Conservation (phyloP, 441 rosid species). For the Manihot esculenta region DNA sequence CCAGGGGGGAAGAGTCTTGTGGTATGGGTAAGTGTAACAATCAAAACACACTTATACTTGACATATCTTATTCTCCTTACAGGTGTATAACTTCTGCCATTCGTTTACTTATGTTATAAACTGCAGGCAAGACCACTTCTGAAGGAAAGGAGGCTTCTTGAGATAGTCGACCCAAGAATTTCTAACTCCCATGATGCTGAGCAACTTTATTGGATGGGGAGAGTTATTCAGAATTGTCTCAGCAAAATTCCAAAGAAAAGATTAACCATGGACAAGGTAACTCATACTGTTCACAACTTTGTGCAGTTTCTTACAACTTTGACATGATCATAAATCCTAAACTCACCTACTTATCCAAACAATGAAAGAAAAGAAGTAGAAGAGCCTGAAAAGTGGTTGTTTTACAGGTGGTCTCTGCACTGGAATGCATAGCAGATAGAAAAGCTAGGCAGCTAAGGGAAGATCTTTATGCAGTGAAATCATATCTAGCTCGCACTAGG, state of each 20-base stretch:
- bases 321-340: too few species aligned
- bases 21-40: constrained; percentile 32
- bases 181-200: constrained; percentile 21
- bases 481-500: constrained; percentile 9
- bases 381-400: too few species aligned
- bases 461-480: constrained; percentile 24
- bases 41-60: constrained; percentile 9
- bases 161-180: constrained; percentile 33
- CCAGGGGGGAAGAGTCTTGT: constrained; percentile 22
- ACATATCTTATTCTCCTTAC: too few species aligned
- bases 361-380: too few species aligned
- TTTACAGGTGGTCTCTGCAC: constrained; percentile 34
- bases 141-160: constrained; percentile 28
- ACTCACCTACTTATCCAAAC: too few species aligned
- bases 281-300: not conserved
- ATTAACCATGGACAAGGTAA: constrained; percentile 38
- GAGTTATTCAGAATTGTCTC: constrained; percentile 35
- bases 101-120: not conserved
- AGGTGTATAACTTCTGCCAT: not conserved
- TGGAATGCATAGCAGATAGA: constrained; percentile 34
- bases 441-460: constrained; percentile 14
- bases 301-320: not conserved
- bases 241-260: constrained; percentile 34
- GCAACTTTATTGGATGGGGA: constrained; percentile 39
- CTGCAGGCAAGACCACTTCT: constrained; percentile 40